These are phyloP conservation scores for Schizosaccharomyces osmophilus DNA, from an alignment of 805 yeast species.

Conservation along the genomic window DNA sequence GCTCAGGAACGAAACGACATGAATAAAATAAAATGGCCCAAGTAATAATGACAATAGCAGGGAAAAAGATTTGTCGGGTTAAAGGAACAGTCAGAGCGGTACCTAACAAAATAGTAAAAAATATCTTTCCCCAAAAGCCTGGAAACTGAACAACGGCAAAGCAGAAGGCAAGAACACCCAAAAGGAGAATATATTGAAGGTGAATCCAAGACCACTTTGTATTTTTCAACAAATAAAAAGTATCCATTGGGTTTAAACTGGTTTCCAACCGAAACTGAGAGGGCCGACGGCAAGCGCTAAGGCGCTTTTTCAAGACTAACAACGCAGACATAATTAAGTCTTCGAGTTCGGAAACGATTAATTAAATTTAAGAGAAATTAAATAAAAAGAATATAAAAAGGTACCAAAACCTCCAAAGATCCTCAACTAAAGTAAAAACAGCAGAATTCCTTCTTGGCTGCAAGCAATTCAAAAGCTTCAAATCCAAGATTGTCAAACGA, in stretches of 20 bases:
- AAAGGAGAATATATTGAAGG: slow-evolving; percentile 24
- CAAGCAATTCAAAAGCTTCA: too few species aligned
- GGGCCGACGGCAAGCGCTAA: not conserved
- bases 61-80: slow-evolving; percentile 61
- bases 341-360: not conserved
- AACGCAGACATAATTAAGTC: not conserved
- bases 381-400: not conserved
- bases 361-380: not conserved
- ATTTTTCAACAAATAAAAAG: slow-evolving; percentile 1
- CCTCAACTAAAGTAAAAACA: too few species aligned
- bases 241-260: not conserved
- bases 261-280: not conserved
- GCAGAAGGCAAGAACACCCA: slow-evolving; percentile 26
- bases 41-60: slow-evolving; percentile 58
- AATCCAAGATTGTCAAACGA: too few species aligned
- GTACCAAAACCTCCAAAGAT: too few species aligned
- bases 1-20: slow-evolving; percentile 45
- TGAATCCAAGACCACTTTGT: slow-evolving; percentile 21
- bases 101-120: slow-evolving; percentile 20
- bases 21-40: slow-evolving; percentile 71
- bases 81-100: slow-evolving; percentile 39
- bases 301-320: not conserved
- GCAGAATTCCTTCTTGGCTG: too few species aligned
- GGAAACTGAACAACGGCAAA: slow-evolving; percentile 16
- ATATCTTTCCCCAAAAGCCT: slow-evolving; percentile 11